Percentiles rank a stretch among this genome's conserved stretches.
These are phyloP conservation scores for Salicornia ramosissima DNA, from an alignment of 148 eudicot species.

Conservation along the genomic window DNA sequence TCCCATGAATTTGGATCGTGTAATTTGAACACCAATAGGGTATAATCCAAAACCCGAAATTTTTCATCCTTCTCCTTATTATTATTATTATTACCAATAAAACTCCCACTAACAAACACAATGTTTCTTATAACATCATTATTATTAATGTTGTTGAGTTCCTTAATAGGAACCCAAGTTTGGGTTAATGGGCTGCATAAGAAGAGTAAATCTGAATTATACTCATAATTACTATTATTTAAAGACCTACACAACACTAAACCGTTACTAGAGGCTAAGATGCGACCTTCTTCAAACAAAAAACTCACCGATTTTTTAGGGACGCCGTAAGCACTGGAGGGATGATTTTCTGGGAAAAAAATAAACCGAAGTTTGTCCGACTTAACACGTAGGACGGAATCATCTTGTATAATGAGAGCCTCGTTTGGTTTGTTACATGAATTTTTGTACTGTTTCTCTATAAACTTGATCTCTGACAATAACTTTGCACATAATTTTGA, in stretches of 20 bases:
- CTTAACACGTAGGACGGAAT: neutral
- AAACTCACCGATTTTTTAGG: neutral
- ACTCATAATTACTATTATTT: neutral
- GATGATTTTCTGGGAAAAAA: neutral
- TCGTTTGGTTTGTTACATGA: neutral
- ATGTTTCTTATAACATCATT: neutral
- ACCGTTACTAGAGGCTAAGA: slow-evolving; percentile 18
- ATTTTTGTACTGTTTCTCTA: slow-evolving; percentile 16
- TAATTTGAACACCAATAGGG: neutral
- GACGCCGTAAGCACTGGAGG: neutral
- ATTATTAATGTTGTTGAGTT: neutral
- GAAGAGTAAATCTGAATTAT: neutral
- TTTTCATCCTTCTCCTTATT: neutral
- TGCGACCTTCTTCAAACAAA: neutral
- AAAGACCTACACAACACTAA: slow-evolving; percentile 2
- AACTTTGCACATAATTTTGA: too few species aligned
- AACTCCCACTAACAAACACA: neutral
- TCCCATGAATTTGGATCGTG: neutral
- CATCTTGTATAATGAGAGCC: slow-evolving; percentile 2
- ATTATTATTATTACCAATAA: too few species aligned
- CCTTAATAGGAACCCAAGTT: neutral
- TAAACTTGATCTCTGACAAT: neutral
- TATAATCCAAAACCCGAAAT: slow-evolving; percentile 21
- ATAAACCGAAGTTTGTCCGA: neutral
- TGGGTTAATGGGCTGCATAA: slow-evolving; percentile 13